phyloP scores from a whole-genome alignment of 2,329 filamentous ascomycete genomes.

The Didymella pinodella region DNA sequence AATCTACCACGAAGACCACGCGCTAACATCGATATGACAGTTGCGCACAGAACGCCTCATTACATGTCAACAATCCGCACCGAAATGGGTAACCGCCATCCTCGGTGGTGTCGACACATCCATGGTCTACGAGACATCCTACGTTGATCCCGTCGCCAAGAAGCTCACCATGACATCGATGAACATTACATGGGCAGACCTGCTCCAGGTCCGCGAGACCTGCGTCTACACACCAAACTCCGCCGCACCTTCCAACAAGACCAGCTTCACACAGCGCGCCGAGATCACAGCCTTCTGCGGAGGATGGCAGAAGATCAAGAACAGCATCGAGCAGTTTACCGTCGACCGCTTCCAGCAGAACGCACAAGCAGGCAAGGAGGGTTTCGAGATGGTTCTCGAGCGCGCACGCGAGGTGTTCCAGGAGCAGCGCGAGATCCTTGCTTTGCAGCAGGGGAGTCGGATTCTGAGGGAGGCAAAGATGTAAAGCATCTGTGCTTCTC shows the following conservation, averaged over 20 bases:
- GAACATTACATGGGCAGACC: constrained; percentile 91
- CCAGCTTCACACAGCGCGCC: constrained; percentile 86
- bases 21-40: constrained; percentile 49
- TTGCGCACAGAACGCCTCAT: constrained; percentile 75
- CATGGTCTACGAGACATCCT: constrained; percentile 93
- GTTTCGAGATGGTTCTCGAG: constrained; percentile 92
- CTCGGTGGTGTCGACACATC: constrained; percentile 82
- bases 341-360: constrained; percentile 92
- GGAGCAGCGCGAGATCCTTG: constrained; percentile 77
- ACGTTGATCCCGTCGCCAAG: constrained; percentile 83
- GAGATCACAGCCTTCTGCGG: constrained; percentile 93
- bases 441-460: constrained; percentile 51
- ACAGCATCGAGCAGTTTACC: constrained; percentile 91
- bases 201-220: constrained; percentile 91
- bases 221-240: constrained; percentile 78
- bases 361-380: constrained; percentile 86
- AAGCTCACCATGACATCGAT: constrained; percentile 96
- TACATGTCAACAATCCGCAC: constrained; percentile 70
- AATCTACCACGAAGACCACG: background rate
- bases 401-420: constrained; percentile 93
- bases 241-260: constrained; percentile 62
- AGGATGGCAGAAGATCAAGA: constrained; percentile 97
- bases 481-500: constrained; percentile 22
- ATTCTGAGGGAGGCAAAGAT: constrained; percentile 46
- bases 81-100: constrained; percentile 80